A percentile compares a stretch with the other conserved stretches of the same genome.
Conservation (phyloP, 2,329 filamentous ascomycete genomes). For the Thielaviopsis ethacetica region DNA sequence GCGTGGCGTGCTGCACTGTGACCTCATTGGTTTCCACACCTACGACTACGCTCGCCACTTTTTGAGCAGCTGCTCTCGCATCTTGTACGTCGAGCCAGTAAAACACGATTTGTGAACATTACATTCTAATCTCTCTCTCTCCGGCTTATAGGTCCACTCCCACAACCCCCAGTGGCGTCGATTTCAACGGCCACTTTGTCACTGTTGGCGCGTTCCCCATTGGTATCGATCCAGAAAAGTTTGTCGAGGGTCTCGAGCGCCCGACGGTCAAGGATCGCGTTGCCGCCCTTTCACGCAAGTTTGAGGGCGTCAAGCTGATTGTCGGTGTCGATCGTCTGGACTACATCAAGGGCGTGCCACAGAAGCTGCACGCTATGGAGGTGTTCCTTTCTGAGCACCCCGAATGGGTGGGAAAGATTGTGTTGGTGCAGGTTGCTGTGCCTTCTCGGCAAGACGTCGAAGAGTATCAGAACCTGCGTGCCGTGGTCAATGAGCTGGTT, state of each 20-base stretch:
- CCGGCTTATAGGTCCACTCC: conserved; percentile 36
- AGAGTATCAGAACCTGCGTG: conserved; percentile 90
- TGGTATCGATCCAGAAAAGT: conserved; percentile 94
- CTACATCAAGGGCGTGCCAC: conserved; percentile 97
- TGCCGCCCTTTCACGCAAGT: conserved; percentile 69
- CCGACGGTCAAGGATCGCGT: conserved; percentile 80
- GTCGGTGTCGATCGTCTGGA: conserved; percentile 93
- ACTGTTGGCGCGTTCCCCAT: conserved; percentile 94
- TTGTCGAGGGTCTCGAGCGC: conserved; percentile 73
- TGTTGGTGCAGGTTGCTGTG: conserved; percentile 89
- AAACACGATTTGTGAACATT: no score
- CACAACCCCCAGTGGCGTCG: conserved; percentile 85
- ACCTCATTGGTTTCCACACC: conserved; percentile 93
- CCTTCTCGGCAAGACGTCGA: conserved; percentile 91
- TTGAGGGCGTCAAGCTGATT: conserved; percentile 89
- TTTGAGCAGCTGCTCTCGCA: conserved; percentile 87
- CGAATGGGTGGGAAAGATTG: conserved; percentile 95
- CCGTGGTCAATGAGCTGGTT: conserved; percentile 91
- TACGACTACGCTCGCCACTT: conserved; percentile 99
- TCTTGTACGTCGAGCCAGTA: conserved; percentile 42
- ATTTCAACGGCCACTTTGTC: conserved; percentile 75
- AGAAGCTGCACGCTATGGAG: conserved; percentile 91
- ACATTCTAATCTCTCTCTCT: background rate
- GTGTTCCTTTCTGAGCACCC: conserved; percentile 94
- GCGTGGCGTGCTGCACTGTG: conserved; percentile 76